Evolutionary conservation across 176 grass and related monocot species (phyloP), one percentile per base, ranked within the genome.

Genomic region (Oryza australiensis): DNA sequence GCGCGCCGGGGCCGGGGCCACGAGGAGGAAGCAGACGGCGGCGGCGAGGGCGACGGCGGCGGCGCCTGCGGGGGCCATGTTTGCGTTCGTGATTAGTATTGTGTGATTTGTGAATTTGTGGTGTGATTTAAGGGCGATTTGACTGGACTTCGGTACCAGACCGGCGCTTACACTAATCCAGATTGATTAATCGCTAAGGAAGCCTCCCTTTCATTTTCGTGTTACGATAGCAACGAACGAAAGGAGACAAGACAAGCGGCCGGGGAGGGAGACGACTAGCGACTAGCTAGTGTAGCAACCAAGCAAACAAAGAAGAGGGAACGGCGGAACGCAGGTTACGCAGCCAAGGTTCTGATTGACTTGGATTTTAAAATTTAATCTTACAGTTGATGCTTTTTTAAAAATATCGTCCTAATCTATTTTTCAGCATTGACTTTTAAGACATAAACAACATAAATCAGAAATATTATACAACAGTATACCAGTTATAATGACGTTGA

Each of bases 21-120:
- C 72, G 7, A 89, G 82, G 26, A 89, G 87, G 77, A 55, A 81
- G 87, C 41, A 81, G 77, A 81, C 71, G 5, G 55, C 63, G 40
- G 62, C 13, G 32, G 67, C 68, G 32, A 76, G 24, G 32, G 71
- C 55, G 60, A 18, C 24, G 41, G 49, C 9, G 64, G 48, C 5
- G 65, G 77, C 71, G 80, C 9, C 7, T 41, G 63, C 41, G 65
- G 41, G 53, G 72, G 77, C 82, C 87, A 89, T 85, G 30, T 22
- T 38, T 20, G 13, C 55, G 64, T 66, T 20, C 15, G 64, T 42
- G 48, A 77, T 26, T 4, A 77, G 33, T 27, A 64, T 0, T 55
- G 4, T 10, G 26, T 27, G 16, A 65, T 64, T 55, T 22, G 51
- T n/a, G 51, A 18, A 12, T 43, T 43, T 49, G 43, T 49, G 46